These are phyloP conservation scores for Xerocomellus dryophilus DNA, from an alignment of 768 basidiomycete species.

Conservation along the genomic window DNA sequence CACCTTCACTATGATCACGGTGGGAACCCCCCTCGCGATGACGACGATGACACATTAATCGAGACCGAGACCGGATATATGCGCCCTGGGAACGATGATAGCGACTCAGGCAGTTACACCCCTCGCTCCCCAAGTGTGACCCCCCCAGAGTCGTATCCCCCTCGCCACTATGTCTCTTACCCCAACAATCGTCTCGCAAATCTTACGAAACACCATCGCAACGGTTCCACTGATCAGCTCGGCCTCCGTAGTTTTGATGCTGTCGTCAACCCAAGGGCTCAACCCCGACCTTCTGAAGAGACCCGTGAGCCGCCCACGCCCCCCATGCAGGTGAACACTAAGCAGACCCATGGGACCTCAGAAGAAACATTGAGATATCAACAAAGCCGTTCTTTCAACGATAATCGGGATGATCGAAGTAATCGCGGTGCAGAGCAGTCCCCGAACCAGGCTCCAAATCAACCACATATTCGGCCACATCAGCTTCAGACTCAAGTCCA, in stretches of 20 bases:
- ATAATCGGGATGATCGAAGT: constrained; percentile 22
- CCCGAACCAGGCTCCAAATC: constrained; percentile 11
- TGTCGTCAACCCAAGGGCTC: constrained; percentile 47
- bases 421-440: constrained; percentile 24
- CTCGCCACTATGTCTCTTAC: constrained; percentile 30
- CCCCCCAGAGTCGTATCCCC: constrained; percentile 48
- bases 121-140: constrained; percentile 64
- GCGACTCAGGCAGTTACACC: constrained; percentile 58
- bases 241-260: constrained; percentile 60
- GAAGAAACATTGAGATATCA: constrained; percentile 21
- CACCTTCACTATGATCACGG: constrained; percentile 36
- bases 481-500: constrained; percentile 41
- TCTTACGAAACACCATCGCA: constrained; percentile 50
- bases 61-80: constrained; percentile 37
- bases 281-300: constrained; percentile 26
- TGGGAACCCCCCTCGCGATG: constrained; percentile 40
- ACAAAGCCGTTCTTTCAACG: constrained; percentile 19
- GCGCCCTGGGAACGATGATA: constrained; percentile 35
- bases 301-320: constrained; percentile 26
- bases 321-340: constrained; percentile 13
- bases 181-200: constrained; percentile 32
- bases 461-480: constrained; percentile 35
- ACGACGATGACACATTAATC: constrained; percentile 45
- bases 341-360: constrained; percentile 11
- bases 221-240: constrained; percentile 59